phyloP scores from a whole-genome alignment of 345 rosid genomes.

The Eucalyptus rudis region DNA sequence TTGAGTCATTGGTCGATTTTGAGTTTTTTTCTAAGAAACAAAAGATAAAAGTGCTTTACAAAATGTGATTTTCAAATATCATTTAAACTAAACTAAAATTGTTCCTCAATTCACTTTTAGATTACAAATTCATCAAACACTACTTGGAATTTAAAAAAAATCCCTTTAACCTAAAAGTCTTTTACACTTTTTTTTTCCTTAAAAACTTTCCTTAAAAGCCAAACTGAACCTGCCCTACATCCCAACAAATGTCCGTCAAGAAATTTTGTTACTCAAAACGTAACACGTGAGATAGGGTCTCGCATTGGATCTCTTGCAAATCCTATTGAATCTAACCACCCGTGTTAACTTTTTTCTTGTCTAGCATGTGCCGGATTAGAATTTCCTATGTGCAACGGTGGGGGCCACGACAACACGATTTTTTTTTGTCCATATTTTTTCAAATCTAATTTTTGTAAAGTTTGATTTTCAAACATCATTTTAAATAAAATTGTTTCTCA shows the following conservation, averaged over 20 bases:
- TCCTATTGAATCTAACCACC: not conserved
- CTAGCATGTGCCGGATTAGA: not conserved
- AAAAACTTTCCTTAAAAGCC: too few species aligned
- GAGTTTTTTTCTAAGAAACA: not conserved
- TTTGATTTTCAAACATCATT: too few species aligned
- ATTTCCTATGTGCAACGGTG: not conserved
- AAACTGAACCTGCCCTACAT: not conserved
- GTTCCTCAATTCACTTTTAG: not conserved
- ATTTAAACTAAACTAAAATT: not conserved
- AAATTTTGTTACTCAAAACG: too few species aligned
- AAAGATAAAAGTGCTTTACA: not conserved
- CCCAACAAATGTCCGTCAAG: accelerated
- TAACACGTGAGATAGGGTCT: not conserved
- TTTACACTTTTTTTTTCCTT: too few species aligned
- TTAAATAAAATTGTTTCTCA: too few species aligned
- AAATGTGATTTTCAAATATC: not conserved
- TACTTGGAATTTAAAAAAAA: too few species aligned
- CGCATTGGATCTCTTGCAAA: not conserved
- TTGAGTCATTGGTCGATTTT: not conserved
- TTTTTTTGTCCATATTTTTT: too few species aligned
- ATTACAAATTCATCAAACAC: not conserved
- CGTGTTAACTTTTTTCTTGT: not conserved
- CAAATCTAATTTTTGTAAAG: too few species aligned
- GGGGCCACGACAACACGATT: accelerated
- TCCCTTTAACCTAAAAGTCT: too few species aligned